A percentile compares a stretch with the other conserved stretches of the same genome.
These are phyloP conservation scores for Globisporangium radiosum DNA, from an alignment of 352 stramenopile species.

Conservation along the genomic window DNA sequence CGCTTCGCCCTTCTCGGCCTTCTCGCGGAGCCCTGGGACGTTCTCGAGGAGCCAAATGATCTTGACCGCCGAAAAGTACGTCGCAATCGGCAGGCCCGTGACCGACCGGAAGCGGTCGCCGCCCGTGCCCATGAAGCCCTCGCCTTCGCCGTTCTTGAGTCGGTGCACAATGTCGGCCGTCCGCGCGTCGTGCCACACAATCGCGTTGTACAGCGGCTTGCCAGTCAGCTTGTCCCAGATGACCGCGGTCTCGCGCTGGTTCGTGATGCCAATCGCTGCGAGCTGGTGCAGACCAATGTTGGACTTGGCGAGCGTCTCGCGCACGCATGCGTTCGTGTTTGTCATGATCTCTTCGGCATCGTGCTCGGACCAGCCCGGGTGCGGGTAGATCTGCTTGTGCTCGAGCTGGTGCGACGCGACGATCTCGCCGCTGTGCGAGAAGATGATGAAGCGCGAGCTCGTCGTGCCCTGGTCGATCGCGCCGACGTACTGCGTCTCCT, in stretches of 20 bases:
- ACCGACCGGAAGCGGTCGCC: conserved; percentile 61
- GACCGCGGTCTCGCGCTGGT: conserved; percentile 98
- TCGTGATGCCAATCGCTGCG: conserved; percentile 96
- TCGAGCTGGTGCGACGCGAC: conserved; percentile 92
- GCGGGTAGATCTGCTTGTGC: conserved; percentile 95
- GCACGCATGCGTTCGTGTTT: conserved; percentile 75
- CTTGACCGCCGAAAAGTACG: conserved; percentile 98
- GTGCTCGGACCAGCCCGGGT: conserved; percentile 96
- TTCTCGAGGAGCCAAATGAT: conserved; percentile 97
- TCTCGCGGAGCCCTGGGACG: conserved; percentile 80
- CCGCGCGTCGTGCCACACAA: conserved; percentile 98
- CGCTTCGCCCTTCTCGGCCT: conserved; percentile 80
- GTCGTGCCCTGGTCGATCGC: conserved; percentile 98
- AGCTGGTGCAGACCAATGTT: conserved; percentile 70
- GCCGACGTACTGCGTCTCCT: conserved; percentile 52
- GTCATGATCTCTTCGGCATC: conserved; percentile 95
- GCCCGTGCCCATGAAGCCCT: conserved; percentile 44
- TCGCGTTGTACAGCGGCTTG: conserved; percentile 96
- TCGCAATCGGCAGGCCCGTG: conserved; percentile 94
- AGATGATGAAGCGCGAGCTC: conserved; percentile 95
- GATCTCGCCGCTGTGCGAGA: conserved; percentile 87
- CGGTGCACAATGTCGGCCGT: conserved; percentile 89
- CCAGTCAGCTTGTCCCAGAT: conserved; percentile 96
- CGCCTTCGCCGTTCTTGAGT: conserved; percentile 56
- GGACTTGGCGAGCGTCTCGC: conserved; percentile 60